Evolutionary conservation across 805 yeast genomes (phyloP).

Genomic region (Candida schatavii): DNA sequence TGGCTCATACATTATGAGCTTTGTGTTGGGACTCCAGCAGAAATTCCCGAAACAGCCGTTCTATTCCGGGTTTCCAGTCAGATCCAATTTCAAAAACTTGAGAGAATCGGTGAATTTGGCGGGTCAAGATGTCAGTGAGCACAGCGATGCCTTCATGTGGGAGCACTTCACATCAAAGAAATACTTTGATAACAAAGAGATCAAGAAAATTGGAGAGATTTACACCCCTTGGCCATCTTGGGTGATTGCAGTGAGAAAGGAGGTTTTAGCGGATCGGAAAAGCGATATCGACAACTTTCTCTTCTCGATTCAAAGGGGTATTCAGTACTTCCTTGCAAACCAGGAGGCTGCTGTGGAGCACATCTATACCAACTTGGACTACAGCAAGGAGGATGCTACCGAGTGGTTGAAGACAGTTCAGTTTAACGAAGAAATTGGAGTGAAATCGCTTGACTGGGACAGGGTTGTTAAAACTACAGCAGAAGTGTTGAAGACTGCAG

Average conservation of each 20-base stretch:
- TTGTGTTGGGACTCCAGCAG: conserved; percentile 67
- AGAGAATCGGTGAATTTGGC: conserved; percentile 73
- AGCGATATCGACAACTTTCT: conserved; percentile 39
- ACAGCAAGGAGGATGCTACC: conserved; percentile 70
- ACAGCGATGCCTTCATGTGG: conserved; percentile 92
- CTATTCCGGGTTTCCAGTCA: conserved; percentile 51
- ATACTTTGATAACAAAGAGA: conserved; percentile 76
- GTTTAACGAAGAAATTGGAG: conserved; percentile 48
- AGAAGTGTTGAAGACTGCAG: conserved; percentile 57
- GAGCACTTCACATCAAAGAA: conserved; percentile 86
- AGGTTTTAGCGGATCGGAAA: conserved; percentile 28
- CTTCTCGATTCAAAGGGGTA: conserved; percentile 61
- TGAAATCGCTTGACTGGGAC: conserved; percentile 43
- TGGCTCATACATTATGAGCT: conserved; percentile 90
- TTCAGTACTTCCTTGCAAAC: conserved; percentile 58
- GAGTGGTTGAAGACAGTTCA: conserved; percentile 80
- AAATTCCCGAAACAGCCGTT: conserved; percentile 49
- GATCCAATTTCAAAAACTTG: conserved; percentile 68
- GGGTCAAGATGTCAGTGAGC: conserved; percentile 33
- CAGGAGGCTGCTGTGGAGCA: conserved; percentile 62
- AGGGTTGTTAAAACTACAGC: conserved; percentile 55
- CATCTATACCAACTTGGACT: conserved; percentile 69
- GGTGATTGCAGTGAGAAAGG: conserved; percentile 62
- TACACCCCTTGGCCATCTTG: conserved; percentile 97
- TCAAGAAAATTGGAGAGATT: conserved; percentile 80